phyloP scores from a whole-genome alignment of 345 rosid species.

The Citrus medica region DNA sequence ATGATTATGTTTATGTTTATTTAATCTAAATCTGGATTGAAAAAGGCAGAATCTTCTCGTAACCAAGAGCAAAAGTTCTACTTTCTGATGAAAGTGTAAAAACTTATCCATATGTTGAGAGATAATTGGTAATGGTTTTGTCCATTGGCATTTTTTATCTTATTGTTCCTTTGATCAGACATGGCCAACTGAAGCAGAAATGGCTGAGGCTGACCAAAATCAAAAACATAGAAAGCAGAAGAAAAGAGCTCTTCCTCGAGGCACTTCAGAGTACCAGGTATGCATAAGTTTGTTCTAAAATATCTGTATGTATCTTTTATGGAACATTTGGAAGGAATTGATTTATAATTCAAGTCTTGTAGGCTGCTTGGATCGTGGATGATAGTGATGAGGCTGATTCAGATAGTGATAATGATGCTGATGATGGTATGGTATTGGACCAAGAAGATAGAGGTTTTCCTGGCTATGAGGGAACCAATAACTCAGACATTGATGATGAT shows the following conservation, averaged over 20 bases:
- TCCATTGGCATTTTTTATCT: neutral
- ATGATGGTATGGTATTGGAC: conserved; percentile 80
- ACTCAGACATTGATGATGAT: conserved; percentile 57
- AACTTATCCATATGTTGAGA: neutral
- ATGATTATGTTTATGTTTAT: neutral
- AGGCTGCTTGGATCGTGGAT: conserved; percentile 99
- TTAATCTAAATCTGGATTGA: neutral
- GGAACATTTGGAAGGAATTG: neutral
- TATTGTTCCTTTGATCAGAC: conserved; percentile 50
- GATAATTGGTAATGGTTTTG: neutral
- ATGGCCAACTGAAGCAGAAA: conserved; percentile 96
- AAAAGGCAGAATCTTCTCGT: neutral
- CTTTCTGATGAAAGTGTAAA: neutral
- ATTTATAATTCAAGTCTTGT: conserved; percentile 12
- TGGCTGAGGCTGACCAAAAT: conserved; percentile 74
- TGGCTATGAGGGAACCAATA: conserved; percentile 30
- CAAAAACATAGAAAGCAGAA: conserved; percentile 51
- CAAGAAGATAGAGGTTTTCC: conserved; percentile 39
- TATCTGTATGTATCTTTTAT: neutral
- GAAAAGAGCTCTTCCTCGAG: conserved; percentile 70
- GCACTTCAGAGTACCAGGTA: conserved; percentile 97
- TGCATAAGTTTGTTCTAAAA: neutral
- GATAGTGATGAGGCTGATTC: conserved; percentile 66
- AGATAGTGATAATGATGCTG: conserved; percentile 38
- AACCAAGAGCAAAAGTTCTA: neutral